Percentiles rank a stretch among this genome's conserved stretches.
phyloP scores from a whole-genome alignment of 2,329 filamentous ascomycete genomes.

The Tolypocladium tundrense region DNA sequence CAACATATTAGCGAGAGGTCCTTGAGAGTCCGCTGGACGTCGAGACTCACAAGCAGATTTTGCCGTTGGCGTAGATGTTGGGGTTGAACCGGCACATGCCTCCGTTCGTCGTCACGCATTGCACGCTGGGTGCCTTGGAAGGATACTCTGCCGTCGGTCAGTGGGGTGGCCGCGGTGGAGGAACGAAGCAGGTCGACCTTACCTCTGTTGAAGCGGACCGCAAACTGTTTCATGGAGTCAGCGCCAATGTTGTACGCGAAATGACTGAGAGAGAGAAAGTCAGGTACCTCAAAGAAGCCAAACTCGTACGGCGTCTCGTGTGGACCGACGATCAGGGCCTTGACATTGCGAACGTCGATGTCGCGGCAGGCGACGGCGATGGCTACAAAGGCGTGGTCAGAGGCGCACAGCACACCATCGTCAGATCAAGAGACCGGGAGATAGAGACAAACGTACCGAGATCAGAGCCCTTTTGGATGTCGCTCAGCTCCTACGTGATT shows the following conservation, averaged over 20 bases:
- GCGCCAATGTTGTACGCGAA: neutral
- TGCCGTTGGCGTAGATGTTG: conserved; percentile 86
- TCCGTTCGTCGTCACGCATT: conserved; percentile 75
- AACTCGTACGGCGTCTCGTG: conserved; percentile 95
- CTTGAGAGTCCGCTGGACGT: neutral
- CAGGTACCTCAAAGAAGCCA: conserved; percentile 81
- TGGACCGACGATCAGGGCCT: conserved; percentile 81
- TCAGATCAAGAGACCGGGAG: neutral
- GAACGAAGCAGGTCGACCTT: conserved; percentile 1
- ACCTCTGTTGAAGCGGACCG: conserved; percentile 69
- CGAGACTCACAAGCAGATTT: conserved; percentile 73
- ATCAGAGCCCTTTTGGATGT: conserved; percentile 75
- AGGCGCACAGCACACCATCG: neutral
- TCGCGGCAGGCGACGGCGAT: conserved; percentile 83
- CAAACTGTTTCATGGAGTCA: conserved; percentile 43
- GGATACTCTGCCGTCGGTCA: conserved; percentile 61
- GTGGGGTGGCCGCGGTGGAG: conserved; percentile 3
- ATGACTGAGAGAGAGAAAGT: conserved; percentile 2
- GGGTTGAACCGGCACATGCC: conserved; percentile 88
- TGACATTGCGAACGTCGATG: conserved; percentile 77
- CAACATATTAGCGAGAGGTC: neutral
- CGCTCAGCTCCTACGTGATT: conserved; percentile 60
- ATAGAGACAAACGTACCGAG: conserved; percentile 51
- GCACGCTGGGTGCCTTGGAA: conserved; percentile 49
- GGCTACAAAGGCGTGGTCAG: conserved; percentile 35